Percentiles rank a stretch among this genome's conserved stretches.
Evolutionary conservation across 257 asterid genomes (phyloP).

Genomic region (Gentiana straminea): DNA sequence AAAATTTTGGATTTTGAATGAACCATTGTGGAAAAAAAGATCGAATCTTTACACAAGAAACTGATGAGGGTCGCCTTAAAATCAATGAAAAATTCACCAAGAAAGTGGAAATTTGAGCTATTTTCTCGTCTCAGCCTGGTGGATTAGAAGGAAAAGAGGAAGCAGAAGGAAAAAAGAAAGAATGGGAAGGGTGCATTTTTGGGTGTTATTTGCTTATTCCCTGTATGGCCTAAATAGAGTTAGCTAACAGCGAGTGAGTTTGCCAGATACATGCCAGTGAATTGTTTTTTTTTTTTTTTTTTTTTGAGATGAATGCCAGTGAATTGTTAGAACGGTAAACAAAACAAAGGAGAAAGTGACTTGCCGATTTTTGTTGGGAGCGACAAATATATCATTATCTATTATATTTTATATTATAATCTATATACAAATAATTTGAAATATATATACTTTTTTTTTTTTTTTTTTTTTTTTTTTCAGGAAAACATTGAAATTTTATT

Average conservation of each 20-base stretch:
- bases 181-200: constrained; percentile 27
- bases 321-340: constrained; percentile 35
- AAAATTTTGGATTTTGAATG: constrained; percentile 19
- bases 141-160: constrained; percentile 13
- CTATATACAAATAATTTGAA: not conserved
- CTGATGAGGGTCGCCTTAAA: not conserved
- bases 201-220: constrained; percentile 8
- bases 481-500: no score
- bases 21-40: constrained; percentile 31
- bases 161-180: constrained; percentile 11
- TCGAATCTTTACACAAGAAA: constrained; percentile 13
- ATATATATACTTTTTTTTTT: not conserved
- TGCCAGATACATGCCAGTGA: no score
- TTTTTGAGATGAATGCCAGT: constrained; percentile 25
- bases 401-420: constrained; percentile 13
- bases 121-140: constrained; percentile 2
- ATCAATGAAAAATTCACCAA: constrained; percentile 11
- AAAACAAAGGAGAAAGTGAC: constrained; percentile 27
- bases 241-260: no score
- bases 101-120: not conserved
- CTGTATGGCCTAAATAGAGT: no score
- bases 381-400: no score
- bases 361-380: constrained; percentile 16
- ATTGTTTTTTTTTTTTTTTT: constrained; percentile 4
- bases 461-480: not conserved